phyloP scores from a whole-genome alignment of 1,284 basidiomycete species.

The Heliocybe sulcata region DNA sequence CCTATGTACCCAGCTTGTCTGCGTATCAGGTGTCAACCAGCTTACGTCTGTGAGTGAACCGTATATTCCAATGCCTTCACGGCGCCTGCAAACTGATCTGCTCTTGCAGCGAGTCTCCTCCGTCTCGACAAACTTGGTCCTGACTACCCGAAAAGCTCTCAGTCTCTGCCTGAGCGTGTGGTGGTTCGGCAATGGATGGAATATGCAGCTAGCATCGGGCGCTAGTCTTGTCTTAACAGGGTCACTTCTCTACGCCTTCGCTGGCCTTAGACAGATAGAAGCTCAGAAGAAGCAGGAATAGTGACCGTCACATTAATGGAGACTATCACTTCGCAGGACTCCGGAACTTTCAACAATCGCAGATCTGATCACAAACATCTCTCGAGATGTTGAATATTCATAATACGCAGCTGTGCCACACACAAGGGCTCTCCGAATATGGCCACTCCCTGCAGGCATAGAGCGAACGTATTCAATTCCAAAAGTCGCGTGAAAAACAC shows the following conservation, averaged over 20 bases:
- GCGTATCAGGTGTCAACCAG: slow-evolving; percentile 82
- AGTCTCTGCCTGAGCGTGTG: slow-evolving; percentile 69
- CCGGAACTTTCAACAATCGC: too few species aligned
- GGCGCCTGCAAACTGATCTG: slow-evolving; percentile 3
- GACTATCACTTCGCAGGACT: too few species aligned
- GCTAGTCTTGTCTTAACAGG: slow-evolving; percentile 63
- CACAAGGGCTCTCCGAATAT: too few species aligned
- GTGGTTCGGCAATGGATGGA: slow-evolving; percentile 70
- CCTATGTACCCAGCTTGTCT: slow-evolving; percentile 76
- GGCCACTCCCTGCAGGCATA: too few species aligned
- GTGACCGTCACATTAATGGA: too few species aligned
- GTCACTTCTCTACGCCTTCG: slow-evolving; percentile 41
- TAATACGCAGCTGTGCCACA: too few species aligned
- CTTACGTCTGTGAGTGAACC: slow-evolving; percentile 70
- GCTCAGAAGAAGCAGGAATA: not conserved
- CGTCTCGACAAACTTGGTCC: slow-evolving; percentile 65
- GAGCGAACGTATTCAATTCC: too few species aligned
- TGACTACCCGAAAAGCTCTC: slow-evolving; percentile 64
- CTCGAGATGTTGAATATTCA: too few species aligned
- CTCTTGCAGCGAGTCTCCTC: slow-evolving; percentile 54
- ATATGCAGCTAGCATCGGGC: slow-evolving; percentile 48
- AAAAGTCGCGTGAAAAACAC: too few species aligned
- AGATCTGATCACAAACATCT: too few species aligned
- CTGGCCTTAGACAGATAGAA: not conserved
- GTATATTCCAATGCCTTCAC: not conserved